Evolutionary conservation across 2,329 filamentous ascomycete genomes (phyloP).

Genomic region (Pseudopithomyces chartarum): DNA sequence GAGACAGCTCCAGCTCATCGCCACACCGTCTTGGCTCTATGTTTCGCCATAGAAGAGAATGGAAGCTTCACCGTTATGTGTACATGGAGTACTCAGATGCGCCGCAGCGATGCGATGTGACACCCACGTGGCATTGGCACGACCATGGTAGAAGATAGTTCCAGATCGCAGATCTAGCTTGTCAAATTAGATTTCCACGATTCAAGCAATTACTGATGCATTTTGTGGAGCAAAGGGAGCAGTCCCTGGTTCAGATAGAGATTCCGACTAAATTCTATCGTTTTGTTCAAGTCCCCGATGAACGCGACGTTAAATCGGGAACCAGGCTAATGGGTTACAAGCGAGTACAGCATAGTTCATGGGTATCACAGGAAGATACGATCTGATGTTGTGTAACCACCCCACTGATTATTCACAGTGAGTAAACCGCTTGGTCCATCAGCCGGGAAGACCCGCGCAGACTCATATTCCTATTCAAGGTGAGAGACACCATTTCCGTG

Average conservation of each 20-base stretch:
- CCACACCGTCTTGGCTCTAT: conserved; percentile 61
- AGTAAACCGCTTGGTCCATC: conserved; percentile 54
- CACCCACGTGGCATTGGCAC: conserved; percentile 62
- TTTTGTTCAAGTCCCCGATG: conserved; percentile 58
- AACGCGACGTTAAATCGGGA: conserved; percentile 47
- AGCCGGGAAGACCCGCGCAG: conserved; percentile 52
- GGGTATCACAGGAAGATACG: conserved; percentile 4
- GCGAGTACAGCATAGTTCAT: conserved; percentile 5
- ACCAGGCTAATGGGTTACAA: not conserved
- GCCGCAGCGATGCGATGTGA: conserved; percentile 62
- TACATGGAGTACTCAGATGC: conserved; percentile 58
- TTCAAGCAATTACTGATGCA: conserved; percentile 59
- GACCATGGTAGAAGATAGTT: conserved; percentile 65
- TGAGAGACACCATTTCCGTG: conserved; percentile 59
- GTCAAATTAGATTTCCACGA: conserved; percentile 61
- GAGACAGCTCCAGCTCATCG: conserved; percentile 62
- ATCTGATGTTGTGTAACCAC: not conserved
- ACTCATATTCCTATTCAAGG: conserved; percentile 41
- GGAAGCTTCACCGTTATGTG: conserved; percentile 64
- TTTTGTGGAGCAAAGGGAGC: conserved; percentile 58
- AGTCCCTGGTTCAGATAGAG: conserved; percentile 56
- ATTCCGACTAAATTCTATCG: conserved; percentile 50
- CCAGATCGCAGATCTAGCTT: conserved; percentile 62
- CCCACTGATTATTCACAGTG: conserved; percentile 37
- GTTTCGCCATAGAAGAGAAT: conserved; percentile 63